A percentile compares a stretch with the other conserved stretches of the same genome.
Conservation (phyloP, 1,284 basidiomycete genomes). For the Leccinum fallax region DNA sequence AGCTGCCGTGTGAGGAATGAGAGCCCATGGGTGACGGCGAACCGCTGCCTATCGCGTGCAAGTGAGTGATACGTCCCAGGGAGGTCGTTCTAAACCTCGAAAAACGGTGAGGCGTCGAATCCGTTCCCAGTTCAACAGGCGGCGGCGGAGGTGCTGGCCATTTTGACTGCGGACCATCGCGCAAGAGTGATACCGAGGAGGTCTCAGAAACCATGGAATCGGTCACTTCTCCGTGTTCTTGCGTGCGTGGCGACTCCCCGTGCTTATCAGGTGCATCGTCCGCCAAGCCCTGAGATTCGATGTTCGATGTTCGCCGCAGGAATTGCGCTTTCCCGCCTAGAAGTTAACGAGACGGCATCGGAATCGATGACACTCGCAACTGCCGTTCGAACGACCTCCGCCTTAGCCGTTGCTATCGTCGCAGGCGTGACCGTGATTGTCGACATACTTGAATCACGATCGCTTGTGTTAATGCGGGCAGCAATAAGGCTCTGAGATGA, state of each 20-base stretch:
- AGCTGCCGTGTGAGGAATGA: constrained; percentile 28
- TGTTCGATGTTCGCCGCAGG: constrained; percentile 10
- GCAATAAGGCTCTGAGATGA: constrained; percentile 25
- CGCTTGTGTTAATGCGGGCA: constrained; percentile 20
- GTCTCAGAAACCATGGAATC: constrained; percentile 18
- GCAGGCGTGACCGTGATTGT: constrained; percentile 51
- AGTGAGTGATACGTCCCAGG: constrained; percentile 29
- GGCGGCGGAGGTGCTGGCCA: constrained; percentile 35
- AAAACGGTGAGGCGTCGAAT: constrained; percentile 29
- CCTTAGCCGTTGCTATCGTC: constrained; percentile 43
- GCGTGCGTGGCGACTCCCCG: constrained; percentile 11
- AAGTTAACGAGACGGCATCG: constrained; percentile 22
- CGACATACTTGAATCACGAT: constrained; percentile 54
- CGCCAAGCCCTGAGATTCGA: constrained; percentile 2
- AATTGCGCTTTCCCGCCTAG: constrained; percentile 18
- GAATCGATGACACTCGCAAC: constrained; percentile 49
- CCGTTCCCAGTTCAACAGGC: constrained; percentile 28
- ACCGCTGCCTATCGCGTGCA: constrained; percentile 19
- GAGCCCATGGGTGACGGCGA: constrained; percentile 23
- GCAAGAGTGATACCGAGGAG: constrained; percentile 27
- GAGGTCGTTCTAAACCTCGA: constrained; percentile 35
- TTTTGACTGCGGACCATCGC: constrained; percentile 24
- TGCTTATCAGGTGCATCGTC: neutral
- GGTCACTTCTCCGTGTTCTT: constrained; percentile 14
- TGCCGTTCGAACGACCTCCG: constrained; percentile 44